Conservation (phyloP, 139 green algal species). For the Chlorella ohadii region DNA sequence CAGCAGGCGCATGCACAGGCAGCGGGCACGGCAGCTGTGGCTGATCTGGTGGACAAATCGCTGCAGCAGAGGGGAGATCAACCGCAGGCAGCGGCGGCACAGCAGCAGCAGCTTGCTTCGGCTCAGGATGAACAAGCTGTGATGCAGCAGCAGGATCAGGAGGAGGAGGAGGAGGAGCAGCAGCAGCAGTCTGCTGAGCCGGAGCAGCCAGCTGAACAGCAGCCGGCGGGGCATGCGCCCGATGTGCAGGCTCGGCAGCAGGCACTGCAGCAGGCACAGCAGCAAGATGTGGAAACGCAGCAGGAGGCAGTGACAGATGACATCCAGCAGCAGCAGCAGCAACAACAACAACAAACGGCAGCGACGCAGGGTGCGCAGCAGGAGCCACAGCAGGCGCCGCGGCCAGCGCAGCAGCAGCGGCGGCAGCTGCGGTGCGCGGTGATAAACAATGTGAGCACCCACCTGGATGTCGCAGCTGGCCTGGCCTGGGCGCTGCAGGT, state of each 20-base stretch:
- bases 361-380: neutral
- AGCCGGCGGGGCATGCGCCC: neutral
- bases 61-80: too few species aligned
- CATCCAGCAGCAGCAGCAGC: too few species aligned
- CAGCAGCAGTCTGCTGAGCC: neutral
- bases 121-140: neutral
- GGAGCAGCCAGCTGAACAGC: neutral
- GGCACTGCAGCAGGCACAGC: too few species aligned
- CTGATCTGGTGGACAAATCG: neutral
- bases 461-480: constrained; percentile 15
- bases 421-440: neutral
- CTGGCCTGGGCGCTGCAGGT: constrained; percentile 22
- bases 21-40: neutral
- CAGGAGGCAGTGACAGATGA: too few species aligned
- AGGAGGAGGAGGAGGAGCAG: neutral
- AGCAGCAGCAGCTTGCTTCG: neutral
- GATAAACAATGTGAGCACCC: neutral
- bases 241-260: neutral
- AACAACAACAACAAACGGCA: too few species aligned
- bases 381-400: too few species aligned
- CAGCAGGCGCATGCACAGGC: too few species aligned
- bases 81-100: neutral
- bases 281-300: too few species aligned
- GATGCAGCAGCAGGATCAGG: neutral
- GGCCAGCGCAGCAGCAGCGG: too few species aligned